phyloP scores from a whole-genome alignment of 1,284 basidiomycete genomes.

The Marasmius tenuissimus region DNA sequence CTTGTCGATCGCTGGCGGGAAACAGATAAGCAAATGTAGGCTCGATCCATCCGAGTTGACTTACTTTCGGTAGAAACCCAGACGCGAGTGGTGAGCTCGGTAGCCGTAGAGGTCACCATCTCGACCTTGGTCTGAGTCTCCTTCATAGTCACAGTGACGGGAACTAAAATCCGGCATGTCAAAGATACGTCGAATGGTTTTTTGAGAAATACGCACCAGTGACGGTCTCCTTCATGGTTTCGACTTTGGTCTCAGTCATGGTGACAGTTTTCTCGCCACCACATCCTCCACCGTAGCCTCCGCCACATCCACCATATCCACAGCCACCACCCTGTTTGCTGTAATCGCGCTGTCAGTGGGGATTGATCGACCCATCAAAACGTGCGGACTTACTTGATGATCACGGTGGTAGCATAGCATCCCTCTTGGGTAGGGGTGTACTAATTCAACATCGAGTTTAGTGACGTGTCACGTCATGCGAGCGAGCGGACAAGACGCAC shows the following conservation, averaged over 20 bases:
- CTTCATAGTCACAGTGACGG: slow-evolving; percentile 31
- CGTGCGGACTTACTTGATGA: slow-evolving; percentile 46
- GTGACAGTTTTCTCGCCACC: slow-evolving; percentile 28
- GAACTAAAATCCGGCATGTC: slow-evolving; percentile 28
- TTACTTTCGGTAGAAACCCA: slow-evolving; percentile 59
- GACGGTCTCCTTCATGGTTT: slow-evolving; percentile 17
- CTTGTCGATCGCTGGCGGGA: slow-evolving; percentile 42
- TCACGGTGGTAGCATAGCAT: slow-evolving; percentile 62
- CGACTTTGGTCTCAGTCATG: slow-evolving; percentile 2
- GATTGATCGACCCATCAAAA: slow-evolving; percentile 12
- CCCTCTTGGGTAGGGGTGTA: slow-evolving; percentile 41
- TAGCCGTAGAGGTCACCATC: slow-evolving; percentile 53
- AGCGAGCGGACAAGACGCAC: slow-evolving; percentile 34
- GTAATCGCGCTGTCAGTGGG: slow-evolving; percentile 18
- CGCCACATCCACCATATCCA: slow-evolving; percentile 13
- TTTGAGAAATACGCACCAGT: neutral
- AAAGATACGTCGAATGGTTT: slow-evolving; percentile 24
- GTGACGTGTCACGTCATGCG: neutral
- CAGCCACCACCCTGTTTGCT: slow-evolving; percentile 18
- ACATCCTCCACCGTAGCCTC: slow-evolving; percentile 14
- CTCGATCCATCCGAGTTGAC: neutral
- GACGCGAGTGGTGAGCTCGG: slow-evolving; percentile 60
- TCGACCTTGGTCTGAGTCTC: slow-evolving; percentile 35
- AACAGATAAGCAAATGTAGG: neutral
- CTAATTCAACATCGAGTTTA: slow-evolving; percentile 22